Conservation (phyloP, 768 basidiomycete species). For the Mycena belliarum region DNA sequence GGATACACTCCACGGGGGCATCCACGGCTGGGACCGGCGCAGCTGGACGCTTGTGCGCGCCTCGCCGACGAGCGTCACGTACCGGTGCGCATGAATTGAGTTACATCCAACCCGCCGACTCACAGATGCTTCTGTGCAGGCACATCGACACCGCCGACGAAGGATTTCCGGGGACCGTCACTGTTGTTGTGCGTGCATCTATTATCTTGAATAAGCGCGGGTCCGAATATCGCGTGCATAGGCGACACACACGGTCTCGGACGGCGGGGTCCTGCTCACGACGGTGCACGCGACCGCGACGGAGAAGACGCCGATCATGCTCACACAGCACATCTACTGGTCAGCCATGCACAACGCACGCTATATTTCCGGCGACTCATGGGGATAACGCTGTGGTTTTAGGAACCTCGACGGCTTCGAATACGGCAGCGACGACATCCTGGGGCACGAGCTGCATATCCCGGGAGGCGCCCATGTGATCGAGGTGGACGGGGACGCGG, state of each 20-base stretch:
- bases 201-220: neutral
- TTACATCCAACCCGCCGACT: neutral
- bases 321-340: constrained; percentile 59
- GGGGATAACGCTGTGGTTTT: too few species aligned
- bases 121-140: constrained; percentile 16
- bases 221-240: constrained; percentile 18
- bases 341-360: constrained; percentile 17
- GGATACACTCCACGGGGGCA: constrained; percentile 59
- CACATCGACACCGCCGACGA: constrained; percentile 54
- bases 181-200: constrained; percentile 36
- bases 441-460: constrained; percentile 14
- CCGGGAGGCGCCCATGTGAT: constrained; percentile 31
- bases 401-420: constrained; percentile 59
- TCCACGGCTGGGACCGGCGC: constrained; percentile 56
- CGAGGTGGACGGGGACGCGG: constrained; percentile 35
- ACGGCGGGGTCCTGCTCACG: constrained; percentile 45
- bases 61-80: constrained; percentile 50
- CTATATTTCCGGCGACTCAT: neutral
- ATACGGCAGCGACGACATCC: constrained; percentile 32
- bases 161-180: constrained; percentile 55
- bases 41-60: constrained; percentile 53
- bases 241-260: constrained; percentile 49
- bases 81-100: constrained; percentile 11
- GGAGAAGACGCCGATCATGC: constrained; percentile 57
- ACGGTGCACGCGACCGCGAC: constrained; percentile 47